phyloP scores from a whole-genome alignment of 139 green algal species.

The Tetradesmus obliquus region DNA sequence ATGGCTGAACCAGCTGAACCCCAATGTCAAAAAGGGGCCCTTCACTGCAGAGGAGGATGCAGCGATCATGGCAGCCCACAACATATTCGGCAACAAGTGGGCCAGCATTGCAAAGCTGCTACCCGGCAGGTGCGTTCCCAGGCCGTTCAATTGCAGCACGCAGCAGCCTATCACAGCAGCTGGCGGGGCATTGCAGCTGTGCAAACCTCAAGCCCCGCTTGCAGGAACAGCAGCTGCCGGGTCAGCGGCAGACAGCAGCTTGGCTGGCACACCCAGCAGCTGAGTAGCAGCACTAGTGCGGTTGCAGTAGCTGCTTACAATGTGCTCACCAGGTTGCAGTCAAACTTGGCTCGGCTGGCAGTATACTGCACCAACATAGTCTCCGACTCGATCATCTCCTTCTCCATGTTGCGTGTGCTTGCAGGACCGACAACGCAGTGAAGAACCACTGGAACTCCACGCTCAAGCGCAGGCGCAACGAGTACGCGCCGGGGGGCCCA shows the following conservation, averaged over 20 bases:
- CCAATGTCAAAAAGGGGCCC: constrained; percentile 55
- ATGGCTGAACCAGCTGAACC: constrained; percentile 67
- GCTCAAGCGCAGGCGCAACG: constrained; percentile 55
- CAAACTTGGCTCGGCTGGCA: too few species aligned
- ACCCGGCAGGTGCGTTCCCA: constrained; percentile 64
- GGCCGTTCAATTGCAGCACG: background rate
- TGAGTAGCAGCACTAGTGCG: background rate
- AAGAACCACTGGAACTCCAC: constrained; percentile 91
- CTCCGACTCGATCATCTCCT: background rate
- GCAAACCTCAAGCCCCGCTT: background rate
- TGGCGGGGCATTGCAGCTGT: background rate
- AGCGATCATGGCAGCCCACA: constrained; percentile 64
- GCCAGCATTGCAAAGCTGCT: constrained; percentile 84
- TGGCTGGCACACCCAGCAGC: background rate
- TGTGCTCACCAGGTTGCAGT: too few species aligned
- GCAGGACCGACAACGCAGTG: constrained; percentile 81
- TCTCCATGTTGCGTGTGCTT: background rate
- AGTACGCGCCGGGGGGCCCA: constrained; percentile 41
- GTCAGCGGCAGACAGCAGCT: background rate
- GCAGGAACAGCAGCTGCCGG: background rate
- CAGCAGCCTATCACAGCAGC: background rate
- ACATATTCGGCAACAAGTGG: constrained; percentile 83
- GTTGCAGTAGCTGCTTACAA: too few species aligned
- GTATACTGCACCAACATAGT: background rate
- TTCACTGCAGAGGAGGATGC: constrained; percentile 59